A percentile compares a stretch with the other conserved stretches of the same genome.
Conservation (phyloP, 768 basidiomycete species). For the Chalciporus sphaerocephalus region DNA sequence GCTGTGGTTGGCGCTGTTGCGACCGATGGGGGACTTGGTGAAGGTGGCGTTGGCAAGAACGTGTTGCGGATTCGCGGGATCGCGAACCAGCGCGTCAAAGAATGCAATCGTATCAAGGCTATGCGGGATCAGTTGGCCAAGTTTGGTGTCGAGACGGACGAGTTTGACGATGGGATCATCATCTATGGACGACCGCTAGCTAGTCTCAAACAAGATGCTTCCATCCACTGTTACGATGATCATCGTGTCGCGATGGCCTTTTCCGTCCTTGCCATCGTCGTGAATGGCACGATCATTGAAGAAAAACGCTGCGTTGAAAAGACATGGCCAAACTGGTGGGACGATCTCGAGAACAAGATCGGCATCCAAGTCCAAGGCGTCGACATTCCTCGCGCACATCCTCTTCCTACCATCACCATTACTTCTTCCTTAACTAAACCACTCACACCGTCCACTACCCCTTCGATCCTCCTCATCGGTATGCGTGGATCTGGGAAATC, state of each 20-base stretch:
- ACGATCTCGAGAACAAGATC: constrained; percentile 96
- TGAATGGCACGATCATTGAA: constrained; percentile 76
- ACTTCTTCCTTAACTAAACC: constrained; percentile 27
- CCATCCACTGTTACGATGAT: constrained; percentile 95
- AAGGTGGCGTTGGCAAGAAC: constrained; percentile 28
- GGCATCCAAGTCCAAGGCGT: constrained; percentile 85
- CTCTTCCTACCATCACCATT: constrained; percentile 37
- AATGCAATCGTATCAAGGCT: constrained; percentile 93
- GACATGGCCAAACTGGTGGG: constrained; percentile 99
- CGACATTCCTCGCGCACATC: constrained; percentile 49
- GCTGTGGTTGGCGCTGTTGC: constrained; percentile 88
- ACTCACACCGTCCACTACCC: constrained; percentile 32
- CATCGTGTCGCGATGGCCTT: constrained; percentile 99
- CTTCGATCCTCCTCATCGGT: constrained; percentile 77
- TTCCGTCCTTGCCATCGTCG: constrained; percentile 75
- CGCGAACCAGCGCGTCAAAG: constrained; percentile 97
- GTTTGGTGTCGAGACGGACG: constrained; percentile 89
- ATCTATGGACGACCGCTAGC: constrained; percentile 71
- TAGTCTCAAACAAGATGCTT: constrained; percentile 62
- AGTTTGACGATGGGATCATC: constrained; percentile 90
- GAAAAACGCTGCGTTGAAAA: constrained; percentile 99
- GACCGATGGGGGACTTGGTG: constrained; percentile 45
- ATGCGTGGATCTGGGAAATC: constrained; percentile 99
- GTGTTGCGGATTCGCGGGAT: constrained; percentile 89
- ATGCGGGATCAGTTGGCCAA: constrained; percentile 97